These are phyloP conservation scores for Phytophthora sp. DNA, from an alignment of 352 stramenopile species.

Conservation along the genomic window DNA sequence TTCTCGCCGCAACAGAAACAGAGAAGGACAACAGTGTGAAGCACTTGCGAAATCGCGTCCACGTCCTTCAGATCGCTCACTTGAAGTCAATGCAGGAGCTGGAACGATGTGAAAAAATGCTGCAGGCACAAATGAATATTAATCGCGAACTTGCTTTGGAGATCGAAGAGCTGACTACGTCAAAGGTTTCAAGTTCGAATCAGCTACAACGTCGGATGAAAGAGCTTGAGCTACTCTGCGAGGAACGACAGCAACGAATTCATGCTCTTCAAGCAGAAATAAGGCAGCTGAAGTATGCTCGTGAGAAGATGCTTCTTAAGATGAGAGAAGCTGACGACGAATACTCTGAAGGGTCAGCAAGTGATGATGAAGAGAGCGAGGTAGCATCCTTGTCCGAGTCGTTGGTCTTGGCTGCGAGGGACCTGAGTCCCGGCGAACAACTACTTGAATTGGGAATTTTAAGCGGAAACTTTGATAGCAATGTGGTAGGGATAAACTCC, in stretches of 20 bases:
- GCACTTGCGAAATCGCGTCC: conserved; percentile 76
- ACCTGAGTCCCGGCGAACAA: conserved; percentile 87
- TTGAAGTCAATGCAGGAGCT: conserved; percentile 91
- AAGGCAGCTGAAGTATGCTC: conserved; percentile 84
- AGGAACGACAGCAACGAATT: conserved; percentile 86
- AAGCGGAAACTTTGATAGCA: conserved; percentile 72
- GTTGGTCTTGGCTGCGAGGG: conserved; percentile 61
- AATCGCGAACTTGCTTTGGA: conserved; percentile 93
- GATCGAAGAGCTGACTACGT: conserved; percentile 86
- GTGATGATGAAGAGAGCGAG: conserved; percentile 52
- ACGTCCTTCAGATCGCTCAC: conserved; percentile 91
- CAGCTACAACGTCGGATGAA: conserved; percentile 82
- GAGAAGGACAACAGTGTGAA: conserved; percentile 51
- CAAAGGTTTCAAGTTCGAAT: conserved; percentile 74
- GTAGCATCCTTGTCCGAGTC: conserved; percentile 72
- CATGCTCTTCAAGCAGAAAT: conserved; percentile 88
- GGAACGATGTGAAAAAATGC: conserved; percentile 93
- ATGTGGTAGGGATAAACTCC: conserved; percentile 62
- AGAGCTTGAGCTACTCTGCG: conserved; percentile 84
- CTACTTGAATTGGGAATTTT: conserved; percentile 92
- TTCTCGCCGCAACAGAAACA: conserved; percentile 24
- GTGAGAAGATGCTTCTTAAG: conserved; percentile 53
- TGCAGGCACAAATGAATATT: conserved; percentile 94
- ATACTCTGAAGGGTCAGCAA: conserved; percentile 36
- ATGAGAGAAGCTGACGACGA: conserved; percentile 31